Conservation (phyloP, 441 rosid genomes). For the Populus hybrid region DNA sequence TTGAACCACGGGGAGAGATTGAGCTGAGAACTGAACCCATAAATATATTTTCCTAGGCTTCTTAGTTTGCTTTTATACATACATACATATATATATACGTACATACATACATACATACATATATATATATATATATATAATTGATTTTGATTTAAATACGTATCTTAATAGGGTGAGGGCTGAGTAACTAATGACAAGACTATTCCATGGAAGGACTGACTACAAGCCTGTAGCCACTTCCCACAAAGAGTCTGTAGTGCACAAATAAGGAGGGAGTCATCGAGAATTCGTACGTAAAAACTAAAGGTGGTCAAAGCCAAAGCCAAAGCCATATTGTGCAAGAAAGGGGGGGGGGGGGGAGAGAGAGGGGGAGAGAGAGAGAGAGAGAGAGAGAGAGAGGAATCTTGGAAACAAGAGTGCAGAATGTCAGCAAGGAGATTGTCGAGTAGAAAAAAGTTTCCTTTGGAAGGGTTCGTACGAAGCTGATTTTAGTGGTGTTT, state of each 20-base stretch:
- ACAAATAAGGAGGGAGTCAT: background rate
- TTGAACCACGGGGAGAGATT: too few species aligned
- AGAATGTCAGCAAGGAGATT: constrained; percentile 55
- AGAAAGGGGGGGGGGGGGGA: background rate
- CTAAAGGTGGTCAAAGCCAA: constrained; percentile 15
- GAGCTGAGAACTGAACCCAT: too few species aligned
- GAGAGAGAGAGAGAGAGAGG: background rate
- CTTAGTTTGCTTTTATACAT: too few species aligned
- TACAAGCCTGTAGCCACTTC: too few species aligned
- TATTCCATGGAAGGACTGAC: too few species aligned
- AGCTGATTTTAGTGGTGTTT: background rate
- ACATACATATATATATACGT: too few species aligned
- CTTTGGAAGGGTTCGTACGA: constrained; percentile 20
- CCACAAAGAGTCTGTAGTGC: background rate
- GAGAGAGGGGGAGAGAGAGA: background rate
- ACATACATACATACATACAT: too few species aligned
- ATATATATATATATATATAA: too few species aligned
- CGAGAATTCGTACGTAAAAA: background rate
- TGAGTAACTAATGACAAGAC: too few species aligned
- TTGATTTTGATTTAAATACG: too few species aligned
- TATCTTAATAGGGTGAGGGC: too few species aligned
- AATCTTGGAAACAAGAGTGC: constrained; percentile 45
- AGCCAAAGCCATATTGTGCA: background rate
- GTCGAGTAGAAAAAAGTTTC: constrained; percentile 31
- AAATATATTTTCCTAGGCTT: too few species aligned